phyloP scores from a whole-genome alignment of 768 basidiomycete species.

The Mycena rosella region DNA sequence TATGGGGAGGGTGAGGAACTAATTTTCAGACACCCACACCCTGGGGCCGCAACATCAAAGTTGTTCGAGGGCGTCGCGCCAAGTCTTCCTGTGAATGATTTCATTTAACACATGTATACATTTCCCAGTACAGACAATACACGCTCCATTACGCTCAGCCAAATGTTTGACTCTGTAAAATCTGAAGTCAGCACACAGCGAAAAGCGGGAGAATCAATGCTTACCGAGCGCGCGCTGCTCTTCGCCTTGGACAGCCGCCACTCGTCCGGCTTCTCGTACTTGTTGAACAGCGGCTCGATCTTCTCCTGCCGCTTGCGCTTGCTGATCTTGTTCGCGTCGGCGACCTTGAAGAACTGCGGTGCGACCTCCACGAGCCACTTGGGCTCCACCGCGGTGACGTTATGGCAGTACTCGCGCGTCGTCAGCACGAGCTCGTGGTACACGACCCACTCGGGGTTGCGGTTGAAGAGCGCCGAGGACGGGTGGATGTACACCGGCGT shows the following conservation, averaged over 20 bases:
- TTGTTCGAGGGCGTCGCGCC: too few species aligned
- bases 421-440: constrained; percentile 98
- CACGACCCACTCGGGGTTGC: constrained; percentile 95
- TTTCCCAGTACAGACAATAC: too few species aligned
- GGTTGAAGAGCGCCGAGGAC: constrained; percentile 96
- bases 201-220: background rate
- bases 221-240: constrained; percentile 82
- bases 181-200: constrained; percentile 21
- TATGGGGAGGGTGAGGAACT: too few species aligned
- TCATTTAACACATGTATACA: too few species aligned
- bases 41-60: too few species aligned
- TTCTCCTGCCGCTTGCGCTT: constrained; percentile 97
- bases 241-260: constrained; percentile 96
- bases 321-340: constrained; percentile 97
- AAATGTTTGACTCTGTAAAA: constrained; percentile 86
- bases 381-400: constrained; percentile 95
- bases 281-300: constrained; percentile 96
- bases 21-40: too few species aligned
- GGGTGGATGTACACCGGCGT: constrained; percentile 99
- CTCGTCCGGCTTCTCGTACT: constrained; percentile 94
- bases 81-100: too few species aligned
- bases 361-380: constrained; percentile 99
- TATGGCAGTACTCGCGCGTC: constrained; percentile 94
- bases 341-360: constrained; percentile 98
- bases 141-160: constrained; percentile 59